Conservation (phyloP, 441 rosid species). For the Flueggea neowawraea region DNA sequence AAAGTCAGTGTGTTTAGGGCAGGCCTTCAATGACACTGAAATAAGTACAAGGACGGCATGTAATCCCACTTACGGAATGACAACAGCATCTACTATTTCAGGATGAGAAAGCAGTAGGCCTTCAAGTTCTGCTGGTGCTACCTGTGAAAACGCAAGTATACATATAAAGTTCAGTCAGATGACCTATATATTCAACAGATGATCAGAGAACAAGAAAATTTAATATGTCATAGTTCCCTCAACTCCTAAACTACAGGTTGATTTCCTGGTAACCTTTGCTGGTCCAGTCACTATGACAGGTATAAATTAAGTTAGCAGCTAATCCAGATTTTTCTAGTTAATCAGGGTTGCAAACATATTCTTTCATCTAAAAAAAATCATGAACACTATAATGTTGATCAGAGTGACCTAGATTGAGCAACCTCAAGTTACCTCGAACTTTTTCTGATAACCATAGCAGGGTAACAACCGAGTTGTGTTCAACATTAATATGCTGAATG, state of each 20-base stretch:
- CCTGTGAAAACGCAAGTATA: conserved; percentile 21
- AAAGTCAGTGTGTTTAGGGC: not conserved
- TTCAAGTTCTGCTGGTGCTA: conserved; percentile 63
- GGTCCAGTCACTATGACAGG: not conserved
- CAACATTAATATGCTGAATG: too few species aligned
- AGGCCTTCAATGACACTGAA: too few species aligned
- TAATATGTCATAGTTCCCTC: too few species aligned
- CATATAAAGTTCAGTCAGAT: not conserved
- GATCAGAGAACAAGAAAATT: not conserved
- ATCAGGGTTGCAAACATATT: too few species aligned
- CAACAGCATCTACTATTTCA: conserved; percentile 40
- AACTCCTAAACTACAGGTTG: not conserved
- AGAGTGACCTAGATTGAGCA: too few species aligned
- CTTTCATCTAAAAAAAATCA: too few species aligned
- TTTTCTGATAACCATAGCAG: too few species aligned
- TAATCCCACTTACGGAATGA: conserved; percentile 34
- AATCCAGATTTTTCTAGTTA: too few species aligned
- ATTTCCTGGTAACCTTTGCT: not conserved
- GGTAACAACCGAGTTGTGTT: too few species aligned
- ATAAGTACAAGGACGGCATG: too few species aligned
- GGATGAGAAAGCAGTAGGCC: conserved; percentile 49
- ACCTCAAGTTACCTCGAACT: too few species aligned
- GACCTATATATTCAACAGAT: not conserved
- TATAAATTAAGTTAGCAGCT: not conserved
- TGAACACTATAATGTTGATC: too few species aligned